Base-by-base conservation (phyloP, 2,329 filamentous ascomycete species). In the Botryotinia calthae region DNA sequence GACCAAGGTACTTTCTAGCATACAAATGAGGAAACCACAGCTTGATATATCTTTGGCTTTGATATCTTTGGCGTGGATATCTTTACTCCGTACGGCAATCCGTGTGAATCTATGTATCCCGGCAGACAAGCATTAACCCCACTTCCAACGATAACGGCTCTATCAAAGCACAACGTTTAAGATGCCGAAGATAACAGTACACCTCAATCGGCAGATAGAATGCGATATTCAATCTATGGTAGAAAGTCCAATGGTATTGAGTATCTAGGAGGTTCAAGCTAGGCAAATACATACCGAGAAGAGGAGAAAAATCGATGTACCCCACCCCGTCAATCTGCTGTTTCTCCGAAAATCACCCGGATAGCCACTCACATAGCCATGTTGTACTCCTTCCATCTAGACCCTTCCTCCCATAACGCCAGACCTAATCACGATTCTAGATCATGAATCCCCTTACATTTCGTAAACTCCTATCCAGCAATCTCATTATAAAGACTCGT, bases 141-240 rank as follows among this genome's bases (percentile, higher is more conserved):
- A 63, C 67, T 62, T 63, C 16, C 22, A 28, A 40, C 22, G 56
- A 70, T 70, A 70, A 63, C 67, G 42, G 22, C 37, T 63, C 37
- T 63, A 48, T 59, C 67, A 22, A 63, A 37, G 22, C 40, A 40
- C 48, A 28, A 14, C 25, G 56, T 40, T 28, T 37, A 25, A 69
- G 54, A 54, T 67, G 18, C 18, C 10, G 25, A 20, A 67, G 64
- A 67, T 54, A 67, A 64, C n/a, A 40, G 34, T 42, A 54, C 16
- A 40, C 46, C 5, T 28, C 25, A 34, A 14, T 54, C 25, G 22
- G 46, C 10, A 20, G 46, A 67, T 16, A n/a, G 8, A 46, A 9
- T 28, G 46, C 9, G 18, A 31, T 1, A 16, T 12, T 64, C 18
- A 25, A 9, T 54, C 8, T n/a, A 18, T 8, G 25, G 46, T 8